A percentile compares a stretch with the other conserved stretches of the same genome.
Conservation (phyloP, 2,329 filamentous ascomycete species). For the Neoscytalidium dimidiatum region DNA sequence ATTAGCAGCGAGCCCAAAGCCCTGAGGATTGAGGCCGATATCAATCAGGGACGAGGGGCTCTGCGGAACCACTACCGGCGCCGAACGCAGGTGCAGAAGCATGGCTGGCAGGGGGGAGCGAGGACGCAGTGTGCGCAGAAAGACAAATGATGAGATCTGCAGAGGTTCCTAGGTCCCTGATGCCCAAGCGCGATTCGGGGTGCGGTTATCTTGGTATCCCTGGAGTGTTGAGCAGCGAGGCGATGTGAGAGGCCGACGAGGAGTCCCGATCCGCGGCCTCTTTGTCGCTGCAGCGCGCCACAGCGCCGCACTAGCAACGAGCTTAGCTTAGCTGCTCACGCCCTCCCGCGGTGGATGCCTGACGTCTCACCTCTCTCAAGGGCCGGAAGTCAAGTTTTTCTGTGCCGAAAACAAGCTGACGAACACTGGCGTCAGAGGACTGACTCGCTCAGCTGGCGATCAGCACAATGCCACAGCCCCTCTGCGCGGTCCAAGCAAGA, state of each 20-base stretch:
- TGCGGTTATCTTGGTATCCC: neutral
- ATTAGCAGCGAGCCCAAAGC: neutral
- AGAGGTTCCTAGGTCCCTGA: neutral
- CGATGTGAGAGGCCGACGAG: neutral
- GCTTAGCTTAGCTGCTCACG: neutral
- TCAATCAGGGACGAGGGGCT: neutral
- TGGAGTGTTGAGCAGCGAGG: no score
- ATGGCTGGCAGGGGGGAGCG: neutral
- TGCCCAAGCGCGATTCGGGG: neutral
- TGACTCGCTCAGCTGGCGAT: neutral
- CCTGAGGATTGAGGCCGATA: neutral
- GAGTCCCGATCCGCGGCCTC: neutral
- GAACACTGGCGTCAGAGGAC: neutral
- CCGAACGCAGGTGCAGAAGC: neutral
- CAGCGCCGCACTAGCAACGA: neutral
- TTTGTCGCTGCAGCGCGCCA: neutral
- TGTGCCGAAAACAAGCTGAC: neutral
- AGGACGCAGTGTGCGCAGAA: neutral
- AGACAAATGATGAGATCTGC: neutral
- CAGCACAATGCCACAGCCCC: neutral
- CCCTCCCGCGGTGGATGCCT: constrained; percentile 1
- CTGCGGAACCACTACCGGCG: neutral
- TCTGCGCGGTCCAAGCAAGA: neutral
- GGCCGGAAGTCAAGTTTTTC: neutral
- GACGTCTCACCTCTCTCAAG: neutral